Evolutionary conservation across 768 basidiomycete genomes (phyloP).

Genomic region (Lentinula aciculospora): DNA sequence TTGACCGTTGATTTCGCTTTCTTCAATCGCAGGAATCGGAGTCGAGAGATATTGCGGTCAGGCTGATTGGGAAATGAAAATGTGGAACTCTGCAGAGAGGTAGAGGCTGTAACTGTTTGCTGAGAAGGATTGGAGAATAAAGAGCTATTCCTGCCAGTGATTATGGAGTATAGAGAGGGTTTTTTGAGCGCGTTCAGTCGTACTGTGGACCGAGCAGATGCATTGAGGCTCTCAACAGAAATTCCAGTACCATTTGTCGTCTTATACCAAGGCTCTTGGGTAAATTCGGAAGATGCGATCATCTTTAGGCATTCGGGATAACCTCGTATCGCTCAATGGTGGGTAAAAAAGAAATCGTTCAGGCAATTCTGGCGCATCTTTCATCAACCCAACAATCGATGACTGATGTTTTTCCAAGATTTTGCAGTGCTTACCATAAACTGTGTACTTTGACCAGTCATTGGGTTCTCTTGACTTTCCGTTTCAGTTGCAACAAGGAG

Average conservation of each 20-base stretch:
- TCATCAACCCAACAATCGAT: background rate
- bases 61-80: background rate
- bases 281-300: background rate
- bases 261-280: background rate
- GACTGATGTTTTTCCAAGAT: no score
- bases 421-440: no score
- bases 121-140: constrained; percentile 1
- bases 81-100: background rate
- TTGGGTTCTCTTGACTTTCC: no score
- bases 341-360: background rate
- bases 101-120: background rate
- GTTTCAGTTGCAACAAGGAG: no score
- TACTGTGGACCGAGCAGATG: background rate
- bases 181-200: background rate
- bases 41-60: background rate
- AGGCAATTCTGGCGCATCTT: background rate
- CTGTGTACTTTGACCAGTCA: no score
- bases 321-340: background rate
- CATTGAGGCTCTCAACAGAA: background rate
- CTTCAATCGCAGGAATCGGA: background rate
- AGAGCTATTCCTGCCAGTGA: background rate
- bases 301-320: background rate
- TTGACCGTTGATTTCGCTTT: background rate
- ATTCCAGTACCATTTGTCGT: background rate
- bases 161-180: background rate